Base-by-base conservation (phyloP, 2,329 filamentous ascomycete species). In the Cucurbitaria berberidis region DNA sequence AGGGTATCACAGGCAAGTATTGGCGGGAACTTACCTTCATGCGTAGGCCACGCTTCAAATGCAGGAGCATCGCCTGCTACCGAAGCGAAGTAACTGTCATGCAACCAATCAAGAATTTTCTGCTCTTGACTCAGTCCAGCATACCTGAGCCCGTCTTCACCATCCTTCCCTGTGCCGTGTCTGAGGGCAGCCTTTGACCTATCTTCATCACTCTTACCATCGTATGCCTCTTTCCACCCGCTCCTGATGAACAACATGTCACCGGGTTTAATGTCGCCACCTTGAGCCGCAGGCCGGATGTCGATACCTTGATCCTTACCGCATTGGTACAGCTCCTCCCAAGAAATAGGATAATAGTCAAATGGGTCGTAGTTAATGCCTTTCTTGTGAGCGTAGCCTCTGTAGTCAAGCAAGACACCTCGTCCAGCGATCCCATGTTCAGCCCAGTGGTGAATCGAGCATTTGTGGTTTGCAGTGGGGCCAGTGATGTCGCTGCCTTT, bases 161-260 rank as follows among this genome's bases (percentile, higher is more conserved):
- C 67, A 35, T 76, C 73, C 22, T 69, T 62, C 0, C 74, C 74
- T 2, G 64, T 66, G 0, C 79, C 81, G 34, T 85, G 75, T 7
- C 82, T 67, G 73, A 21, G 76, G 63, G 70, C 76, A 36, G 73
- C 69, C 30, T 66, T 70, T 0, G 65, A 43, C n/a, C 74, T 52
- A 18, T 76, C 73, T 3, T 72, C 68, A 0, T 67, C 60, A 1
- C 63, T 64, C 51, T 74, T 81, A 4, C 72, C 71, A 60, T 85
- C 77, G 51, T 89, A 83, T 10, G 81, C 76, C 60, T 87, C 81
- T 7, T 85, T 84, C 61, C 82, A 84, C 0, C 88, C 88, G 1
- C 83, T 86, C 16, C 88, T 81, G 18, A 91, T 69, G 39, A 90
- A 78, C 10, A 91, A 77, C 48, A 91, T 83, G 55, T 90, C 87